Base-by-base conservation (phyloP, 106 monocot genomes). In the Gastrodia elata region DNA sequence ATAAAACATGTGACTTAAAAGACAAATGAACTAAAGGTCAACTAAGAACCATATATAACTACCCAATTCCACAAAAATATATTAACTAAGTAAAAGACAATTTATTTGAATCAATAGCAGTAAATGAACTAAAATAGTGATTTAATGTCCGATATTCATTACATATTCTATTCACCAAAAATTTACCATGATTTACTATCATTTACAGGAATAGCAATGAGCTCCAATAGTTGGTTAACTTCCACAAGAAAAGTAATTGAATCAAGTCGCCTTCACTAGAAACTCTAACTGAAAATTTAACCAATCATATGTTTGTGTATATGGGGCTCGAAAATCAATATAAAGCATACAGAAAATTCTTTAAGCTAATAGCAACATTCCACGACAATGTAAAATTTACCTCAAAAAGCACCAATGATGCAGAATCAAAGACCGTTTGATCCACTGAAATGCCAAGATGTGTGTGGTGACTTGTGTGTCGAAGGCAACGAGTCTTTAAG, bases 361-460 rank as follows among this genome's bases (percentile, higher is more conserved):
- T 2, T 10, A 55, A 32, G 10, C 1, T 1, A 30, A 37, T 2
- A 67, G 18, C 4, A 67, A 37, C 14, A 36, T 18, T 11, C 36
- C 34, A 68, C 11, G 25, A 69, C 25, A 69, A 69, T 38, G 43
- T 36, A 15, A 39, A 58, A 73, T 32, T 79, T 97, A 98, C 98
- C 84, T 91, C 70, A 71, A 86, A 93, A 34, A 80, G 89, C 6
- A 82, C 70, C 18, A 16, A 9, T 36, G 87, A 83, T 68, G 85
- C 86, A 26, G 98, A 91, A 70, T 87, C 90, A 55, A 98, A 88
- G 37, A 93, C 88, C 20, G 68, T 71, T 81, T 93, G 83, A 78
- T 89, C 80, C 20, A 93, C 72, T 70, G 87, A 88, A 72, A 93
- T 80, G 64, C 78, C 83, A n/a, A n/a, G n/a, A n/a, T n/a, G n/a